Evolutionary conservation across 768 basidiomycete genomes (phyloP), one percentile per base, ranked within the genome.

Genomic region (Suillus discolor): DNA sequence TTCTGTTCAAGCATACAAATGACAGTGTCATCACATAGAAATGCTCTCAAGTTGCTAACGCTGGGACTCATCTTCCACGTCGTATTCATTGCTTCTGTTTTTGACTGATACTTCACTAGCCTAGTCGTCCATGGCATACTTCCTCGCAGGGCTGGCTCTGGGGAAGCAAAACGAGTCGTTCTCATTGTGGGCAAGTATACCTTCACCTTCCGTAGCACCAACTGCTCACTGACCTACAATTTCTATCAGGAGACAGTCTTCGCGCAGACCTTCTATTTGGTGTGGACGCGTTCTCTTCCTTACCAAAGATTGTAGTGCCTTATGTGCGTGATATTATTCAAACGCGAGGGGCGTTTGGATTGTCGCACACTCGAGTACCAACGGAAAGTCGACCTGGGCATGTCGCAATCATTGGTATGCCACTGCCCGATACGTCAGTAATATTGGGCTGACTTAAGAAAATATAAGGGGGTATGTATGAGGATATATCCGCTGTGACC

Each of bases 341-440:
- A 67, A 78, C 77, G 6, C 80, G 89, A 62, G 93, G 94, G 18
- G 90, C 89, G 6, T 94, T 89, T 75, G 94, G 94, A 7, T 83
- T 96, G 25, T 93, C 90, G 7, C 93, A 95, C 75, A 95, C 93
- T 1, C 83, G 87, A 36, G 93, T 95, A 4, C 94, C 94, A 28
- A 96, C 94, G 6, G 94, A 96, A 71, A 93, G 90, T 74, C 79
- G 94, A 28, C 93, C 94, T 2, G 94, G 94, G 9, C 94, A 95
- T 74, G 93, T 96, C 31, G 93, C 94, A 25, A 85, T 96, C 62
- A 94, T 95, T 67, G 94, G 90, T 87, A 67, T 15, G 78, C 69
- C 57, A 3, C 61, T 47, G 44, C 8, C 53, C 23, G 20, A 55
- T 36, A 20, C 47, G 3, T 39, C 16, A 53, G 25, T 6, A 25